Evolutionary conservation across 1,284 basidiomycete genomes (phyloP), one percentile per base, ranked within the genome.

Genomic region (Ustilago hordei): DNA sequence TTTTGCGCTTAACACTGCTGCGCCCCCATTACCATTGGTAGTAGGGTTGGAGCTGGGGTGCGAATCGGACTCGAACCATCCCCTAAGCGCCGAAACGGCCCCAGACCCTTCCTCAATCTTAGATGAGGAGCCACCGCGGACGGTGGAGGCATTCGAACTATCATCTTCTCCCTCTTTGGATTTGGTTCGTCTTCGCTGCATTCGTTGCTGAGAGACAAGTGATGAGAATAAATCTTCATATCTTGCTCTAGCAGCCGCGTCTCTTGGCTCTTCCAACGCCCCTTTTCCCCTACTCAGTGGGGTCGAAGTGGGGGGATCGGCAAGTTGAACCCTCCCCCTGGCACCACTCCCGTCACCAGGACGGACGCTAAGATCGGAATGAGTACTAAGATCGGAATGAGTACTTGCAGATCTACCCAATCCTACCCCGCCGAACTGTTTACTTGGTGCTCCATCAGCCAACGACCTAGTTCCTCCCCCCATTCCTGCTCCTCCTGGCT

Each of bases 381-480:
- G 57, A 19, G 50, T 57, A 52, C 64, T 68, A 4, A 39, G 31
- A 8, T 61, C 68, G 13, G 65, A 68, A 36, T 53, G 57, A 19
- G 50, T 57, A 52, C 64, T 68, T 13, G 54, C 36, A 23, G 61
- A 68, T 39, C 70, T 57, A 50, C 61, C 56, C 57, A 61, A 41
- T 52, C 34, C 32, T 38, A 31, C 48, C 1, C 64, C 69, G 5
- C 64, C 63, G 1, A 19, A 23, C 52, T 72, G 69, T 48, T 73
- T 72, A 31, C 66, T 69, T 6, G 75, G 75, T 17, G 75, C 75
- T 2, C 69, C 69, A 9, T 77, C 75, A 8, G 75, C 69, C 28
- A 77, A 17, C 43, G 58, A 32, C n/a, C 58, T 36, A 28, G 23
- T 28, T 8, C 58, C 48, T 5, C 47, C 35, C 19, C 48, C 45